Evolutionary conservation across 2,329 filamentous ascomycete genomes (phyloP).

Genomic region (Immersiporthe knoxdaviesiana): DNA sequence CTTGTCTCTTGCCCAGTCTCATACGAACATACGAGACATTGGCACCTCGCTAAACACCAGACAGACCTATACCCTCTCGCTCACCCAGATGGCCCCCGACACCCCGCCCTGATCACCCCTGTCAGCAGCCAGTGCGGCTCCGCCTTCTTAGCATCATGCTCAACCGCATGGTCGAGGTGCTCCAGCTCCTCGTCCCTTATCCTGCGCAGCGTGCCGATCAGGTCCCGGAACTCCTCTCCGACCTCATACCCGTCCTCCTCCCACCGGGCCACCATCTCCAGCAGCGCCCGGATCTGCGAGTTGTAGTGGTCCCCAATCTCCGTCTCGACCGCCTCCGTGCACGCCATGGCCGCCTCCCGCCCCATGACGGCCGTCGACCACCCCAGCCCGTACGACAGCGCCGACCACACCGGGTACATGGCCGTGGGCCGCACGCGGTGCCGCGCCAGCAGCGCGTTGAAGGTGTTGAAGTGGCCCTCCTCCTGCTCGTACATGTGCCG

Average conservation of each 20-base stretch:
- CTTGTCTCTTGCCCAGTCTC: neutral
- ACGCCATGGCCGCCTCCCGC: conserved; percentile 95
- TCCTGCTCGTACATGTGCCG: conserved; percentile 99
- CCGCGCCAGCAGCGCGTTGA: conserved; percentile 79
- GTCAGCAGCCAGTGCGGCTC: conserved; percentile 88
- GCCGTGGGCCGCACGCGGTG: conserved; percentile 92
- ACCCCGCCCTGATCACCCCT: conserved; percentile 85
- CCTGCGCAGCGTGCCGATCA: conserved; percentile 74
- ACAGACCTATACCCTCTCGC: conserved; percentile 59
- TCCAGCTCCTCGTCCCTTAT: conserved; percentile 97
- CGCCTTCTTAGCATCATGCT: conserved; percentile 89
- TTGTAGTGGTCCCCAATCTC: conserved; percentile 98
- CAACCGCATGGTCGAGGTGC: conserved; percentile 92
- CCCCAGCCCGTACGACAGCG: conserved; percentile 78
- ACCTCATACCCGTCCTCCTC: conserved; percentile 78
- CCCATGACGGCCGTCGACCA: conserved; percentile 91
- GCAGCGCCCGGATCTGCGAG: conserved; percentile 78
- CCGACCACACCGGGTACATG: conserved; percentile 88
- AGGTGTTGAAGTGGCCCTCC: conserved; percentile 81
- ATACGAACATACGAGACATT: too few species aligned
- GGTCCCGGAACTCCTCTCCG: conserved; percentile 73
- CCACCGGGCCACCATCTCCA: conserved; percentile 80
- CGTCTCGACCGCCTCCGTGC: conserved; percentile 96
- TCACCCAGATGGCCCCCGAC: conserved; percentile 90
- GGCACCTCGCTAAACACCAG: neutral